These are phyloP conservation scores for Cucurbita pepo DNA, from an alignment of 306 rosid species.

Conservation along the genomic window DNA sequence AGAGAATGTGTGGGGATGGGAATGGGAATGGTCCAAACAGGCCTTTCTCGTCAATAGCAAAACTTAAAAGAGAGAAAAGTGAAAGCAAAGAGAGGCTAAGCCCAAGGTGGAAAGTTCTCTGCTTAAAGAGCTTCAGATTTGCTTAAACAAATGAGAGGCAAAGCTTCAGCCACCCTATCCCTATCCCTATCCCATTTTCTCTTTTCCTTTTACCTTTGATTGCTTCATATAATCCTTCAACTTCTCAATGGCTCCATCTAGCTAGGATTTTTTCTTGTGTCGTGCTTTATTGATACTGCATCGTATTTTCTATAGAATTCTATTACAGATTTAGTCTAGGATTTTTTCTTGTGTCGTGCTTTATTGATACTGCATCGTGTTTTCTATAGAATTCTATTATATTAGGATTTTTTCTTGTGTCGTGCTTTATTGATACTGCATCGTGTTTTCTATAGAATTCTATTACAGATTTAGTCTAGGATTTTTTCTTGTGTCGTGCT, in stretches of 20 bases:
- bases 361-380: too few relatives aligned
- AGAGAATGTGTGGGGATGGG: not conserved
- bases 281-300: too few relatives aligned
- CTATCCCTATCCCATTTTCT: not conserved
- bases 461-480: too few relatives aligned
- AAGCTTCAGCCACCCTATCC: not conserved
- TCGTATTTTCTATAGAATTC: too few relatives aligned
- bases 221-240: not conserved
- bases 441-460: not conserved
- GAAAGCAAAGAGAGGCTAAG: not conserved
- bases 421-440: not conserved
- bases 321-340: too few relatives aligned
- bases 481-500: too few relatives aligned
- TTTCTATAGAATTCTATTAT: too few relatives aligned
- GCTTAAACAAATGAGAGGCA: not conserved
- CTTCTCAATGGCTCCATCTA: not conserved
- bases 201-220: not conserved
- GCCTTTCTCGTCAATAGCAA: not conserved
- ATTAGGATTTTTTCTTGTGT: too few relatives aligned
- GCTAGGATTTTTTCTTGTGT: too few relatives aligned
- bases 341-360: too few relatives aligned
- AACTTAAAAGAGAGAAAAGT: not conserved
- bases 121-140: not conserved
- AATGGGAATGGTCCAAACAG: not conserved
- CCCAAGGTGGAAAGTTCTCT: not conserved